Evolutionary conservation across 1,284 basidiomycete species (phyloP), one percentile per base, ranked within the genome.

Genomic region (Cutaneotrichosporon sp.): DNA sequence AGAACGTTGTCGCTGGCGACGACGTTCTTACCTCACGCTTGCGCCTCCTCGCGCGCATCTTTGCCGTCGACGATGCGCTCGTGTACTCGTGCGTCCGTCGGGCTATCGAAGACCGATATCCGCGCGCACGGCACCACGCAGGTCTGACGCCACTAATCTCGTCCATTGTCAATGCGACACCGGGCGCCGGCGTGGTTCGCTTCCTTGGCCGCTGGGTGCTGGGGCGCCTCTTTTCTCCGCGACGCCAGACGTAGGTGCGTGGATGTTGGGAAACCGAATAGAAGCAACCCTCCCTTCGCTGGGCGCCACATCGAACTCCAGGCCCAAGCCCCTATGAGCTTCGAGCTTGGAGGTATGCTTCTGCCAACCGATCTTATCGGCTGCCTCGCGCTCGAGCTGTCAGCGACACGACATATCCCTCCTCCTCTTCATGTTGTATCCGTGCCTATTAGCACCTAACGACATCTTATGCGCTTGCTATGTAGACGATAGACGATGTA

Each of bases 51-150:
- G 68, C 70, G 2, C 70, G 70, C 7, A 64, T 77, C 30, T 78
- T 73, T 62, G 76, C 75, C 18, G 76, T 78, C 36, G 76, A 78
- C 66, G 74, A 78, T 38, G 76, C 74, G 13, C 70, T 78, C 21
- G 69, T 78, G 32, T 77, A 72, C 66, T 74, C 75, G 26, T 72
- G 73, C 18, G 75, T 78, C 31, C 64, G 73, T 51, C 67, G 74
- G 11, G 76, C 76, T 3, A 73, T 78, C 55, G 75, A 77, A 65
- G 76, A 78, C 56, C 67, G 69, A 10, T 76, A 78, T 51, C 76
- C 74, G 0, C 69, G 76, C 32, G 63, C 66, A 1, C 61, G 68
- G 18, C 75, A 77, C 65, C 70, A 75, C 57, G 76, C 76, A 2
- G 76, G 76, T 1, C 49, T 77, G 9, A 67, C 69, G 2, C 73